phyloP scores from a whole-genome alignment of 179 eudicot genomes.

The Heliamphora pulchella region DNA sequence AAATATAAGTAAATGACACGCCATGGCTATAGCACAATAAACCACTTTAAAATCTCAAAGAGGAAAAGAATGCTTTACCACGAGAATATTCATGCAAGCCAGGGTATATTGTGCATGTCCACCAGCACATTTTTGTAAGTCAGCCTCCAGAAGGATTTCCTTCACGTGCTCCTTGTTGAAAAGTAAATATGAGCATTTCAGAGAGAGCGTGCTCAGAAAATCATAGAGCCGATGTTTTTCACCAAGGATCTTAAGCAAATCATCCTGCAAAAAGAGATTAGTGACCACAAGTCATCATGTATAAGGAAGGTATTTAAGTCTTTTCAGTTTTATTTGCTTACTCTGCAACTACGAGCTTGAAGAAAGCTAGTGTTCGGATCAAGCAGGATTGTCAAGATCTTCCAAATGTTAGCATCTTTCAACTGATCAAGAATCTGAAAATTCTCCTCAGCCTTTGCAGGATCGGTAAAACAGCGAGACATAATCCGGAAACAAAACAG shows the following conservation, averaged over 20 bases:
- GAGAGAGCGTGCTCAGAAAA: conserved; percentile 61
- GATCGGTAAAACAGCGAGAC: conserved; percentile 86
- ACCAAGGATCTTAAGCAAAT: conserved; percentile 72
- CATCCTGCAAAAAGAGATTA: conserved; percentile 49
- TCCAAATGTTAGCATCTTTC: conserved; percentile 85
- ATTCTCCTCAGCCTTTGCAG: conserved; percentile 72
- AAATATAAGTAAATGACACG: neutral
- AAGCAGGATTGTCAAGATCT: conserved; percentile 49
- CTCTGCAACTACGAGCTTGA: conserved; percentile 58
- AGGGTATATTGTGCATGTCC: conserved; percentile 42
- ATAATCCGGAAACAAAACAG: conserved; percentile 62
- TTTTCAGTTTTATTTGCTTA: conserved; percentile 25
- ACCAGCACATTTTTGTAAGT: conserved; percentile 45
- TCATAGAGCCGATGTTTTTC: conserved; percentile 73
- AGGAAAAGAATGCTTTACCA: conserved; percentile 46
- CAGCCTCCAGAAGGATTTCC: conserved; percentile 61
- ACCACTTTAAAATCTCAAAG: neutral
- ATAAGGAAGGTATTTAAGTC: conserved; percentile 4
- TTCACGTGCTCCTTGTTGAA: conserved; percentile 93
- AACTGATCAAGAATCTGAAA: conserved; percentile 82
- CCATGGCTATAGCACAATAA: neutral
- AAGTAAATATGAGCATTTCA: conserved; percentile 83
- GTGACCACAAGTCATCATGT: conserved; percentile 6
- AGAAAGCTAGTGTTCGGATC: conserved; percentile 61
- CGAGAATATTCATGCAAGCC: conserved; percentile 89